Conservation (phyloP, 768 basidiomycete species). For the Podaxis rugospora region DNA sequence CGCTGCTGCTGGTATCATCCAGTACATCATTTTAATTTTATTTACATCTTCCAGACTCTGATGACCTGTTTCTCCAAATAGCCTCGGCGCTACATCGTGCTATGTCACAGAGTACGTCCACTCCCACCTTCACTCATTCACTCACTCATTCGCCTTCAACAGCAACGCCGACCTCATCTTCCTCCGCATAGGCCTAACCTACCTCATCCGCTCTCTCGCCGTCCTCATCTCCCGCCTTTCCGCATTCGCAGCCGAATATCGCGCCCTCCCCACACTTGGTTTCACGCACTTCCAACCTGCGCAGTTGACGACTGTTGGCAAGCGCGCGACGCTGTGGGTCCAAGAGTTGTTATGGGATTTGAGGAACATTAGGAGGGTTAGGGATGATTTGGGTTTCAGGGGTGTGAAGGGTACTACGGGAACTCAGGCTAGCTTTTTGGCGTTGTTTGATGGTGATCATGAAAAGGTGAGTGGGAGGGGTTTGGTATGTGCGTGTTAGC, state of each 20-base stretch:
- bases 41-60: too few species aligned
- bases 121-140: not conserved
- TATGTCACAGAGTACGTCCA: constrained; percentile 91
- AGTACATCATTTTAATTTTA: constrained; percentile 45
- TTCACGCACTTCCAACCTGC: constrained; percentile 99
- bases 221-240: constrained; percentile 87
- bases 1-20: constrained; percentile 93
- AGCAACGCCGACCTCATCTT: constrained; percentile 99
- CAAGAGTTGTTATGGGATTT: constrained; percentile 99
- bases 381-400: constrained; percentile 92
- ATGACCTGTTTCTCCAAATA: constrained; percentile 22
- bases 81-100: constrained; percentile 95
- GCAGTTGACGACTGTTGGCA: constrained; percentile 96
- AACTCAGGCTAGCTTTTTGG: constrained; percentile 93
- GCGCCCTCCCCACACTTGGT: constrained; percentile 87
- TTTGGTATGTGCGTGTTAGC: not conserved
- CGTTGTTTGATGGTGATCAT: constrained; percentile 94
- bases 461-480: constrained; percentile 53
- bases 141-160: not conserved
- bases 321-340: constrained; percentile 94
- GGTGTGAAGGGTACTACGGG: constrained; percentile 99
- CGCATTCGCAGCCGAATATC: constrained; percentile 78
- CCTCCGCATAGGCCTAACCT: constrained; percentile 78
- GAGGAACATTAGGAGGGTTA: constrained; percentile 83
- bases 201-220: constrained; percentile 84